Evolutionary conservation across 805 yeast genomes (phyloP).

Genomic region (Ogataea henricii): DNA sequence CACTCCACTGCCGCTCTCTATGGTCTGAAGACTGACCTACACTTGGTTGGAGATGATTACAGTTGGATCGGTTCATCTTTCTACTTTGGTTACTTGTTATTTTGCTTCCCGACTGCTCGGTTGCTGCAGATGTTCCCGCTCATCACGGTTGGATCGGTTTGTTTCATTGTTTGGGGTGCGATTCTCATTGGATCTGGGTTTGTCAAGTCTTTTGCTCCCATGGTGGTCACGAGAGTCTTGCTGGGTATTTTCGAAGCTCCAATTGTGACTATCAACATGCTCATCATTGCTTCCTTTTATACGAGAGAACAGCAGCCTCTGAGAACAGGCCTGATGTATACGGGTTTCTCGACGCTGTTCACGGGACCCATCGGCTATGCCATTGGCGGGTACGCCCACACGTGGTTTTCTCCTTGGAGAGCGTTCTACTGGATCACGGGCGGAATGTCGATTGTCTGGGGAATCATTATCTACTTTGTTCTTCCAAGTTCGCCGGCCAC

Average conservation of each 20-base stretch:
- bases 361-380: conserved; percentile 53
- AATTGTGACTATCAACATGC: conserved; percentile 55
- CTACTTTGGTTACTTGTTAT: conserved; percentile 38
- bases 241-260: conserved; percentile 55
- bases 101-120: conserved; percentile 42
- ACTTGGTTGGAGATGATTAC: conserved; percentile 38
- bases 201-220: conserved; percentile 43
- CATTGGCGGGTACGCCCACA: conserved; percentile 41
- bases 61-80: conserved; percentile 38
- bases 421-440: conserved; percentile 62
- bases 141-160: conserved; percentile 34
- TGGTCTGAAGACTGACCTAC: conserved; percentile 40
- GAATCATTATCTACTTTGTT: conserved; percentile 42
- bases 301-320: conserved; percentile 48
- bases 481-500: conserved; percentile 54
- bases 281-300: conserved; percentile 59
- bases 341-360: conserved; percentile 45
- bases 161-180: conserved; percentile 40
- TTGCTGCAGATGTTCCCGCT: conserved; percentile 39
- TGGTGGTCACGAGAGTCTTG: conserved; percentile 47
- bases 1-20: conserved; percentile 42
- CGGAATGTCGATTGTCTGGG: conserved; percentile 52
- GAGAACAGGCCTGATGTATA: conserved; percentile 43
- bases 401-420: conserved; percentile 58
- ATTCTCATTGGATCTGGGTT: conserved; percentile 47